phyloP scores from a whole-genome alignment of 129 eudicot species.

The Scalesia atractyloides region DNA sequence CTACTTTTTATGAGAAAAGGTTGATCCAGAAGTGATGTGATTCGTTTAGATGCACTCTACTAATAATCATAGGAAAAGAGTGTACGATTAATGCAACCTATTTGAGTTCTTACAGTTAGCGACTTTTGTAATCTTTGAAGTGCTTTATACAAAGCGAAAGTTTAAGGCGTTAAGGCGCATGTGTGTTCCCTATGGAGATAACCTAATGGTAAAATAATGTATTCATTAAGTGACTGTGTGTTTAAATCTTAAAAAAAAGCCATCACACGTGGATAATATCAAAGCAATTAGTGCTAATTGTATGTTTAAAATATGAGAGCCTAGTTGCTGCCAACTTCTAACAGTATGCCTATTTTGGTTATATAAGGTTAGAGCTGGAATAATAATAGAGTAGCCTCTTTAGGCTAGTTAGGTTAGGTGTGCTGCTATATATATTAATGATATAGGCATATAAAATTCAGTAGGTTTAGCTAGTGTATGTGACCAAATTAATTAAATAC shows the following conservation, averaged over 20 bases:
- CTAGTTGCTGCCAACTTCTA: constrained; percentile 32
- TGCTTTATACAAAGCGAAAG: constrained; percentile 16
- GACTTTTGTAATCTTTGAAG: background rate
- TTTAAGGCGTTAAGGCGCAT: background rate
- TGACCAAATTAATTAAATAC: background rate
- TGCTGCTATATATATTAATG: constrained; percentile 23
- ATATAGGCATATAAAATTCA: constrained; percentile 13
- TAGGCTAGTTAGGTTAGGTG: constrained; percentile 16
- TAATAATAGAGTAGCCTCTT: constrained; percentile 26
- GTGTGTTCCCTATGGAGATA: too few species aligned
- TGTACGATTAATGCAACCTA: too few species aligned
- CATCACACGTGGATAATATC: constrained; percentile 32
- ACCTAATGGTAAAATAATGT: too few species aligned
- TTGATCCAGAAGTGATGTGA: too few species aligned
- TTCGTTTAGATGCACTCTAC: too few species aligned
- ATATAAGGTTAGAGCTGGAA: constrained; percentile 43
- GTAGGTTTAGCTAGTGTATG: constrained; percentile 28
- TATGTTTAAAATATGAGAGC: constrained; percentile 28
- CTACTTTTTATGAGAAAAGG: too few species aligned
- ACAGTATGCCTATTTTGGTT: constrained; percentile 45
- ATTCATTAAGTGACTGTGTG: too few species aligned
- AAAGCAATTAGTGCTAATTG: background rate
- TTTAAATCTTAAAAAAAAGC: background rate
- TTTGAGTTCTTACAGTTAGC: too few species aligned
- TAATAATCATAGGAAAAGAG: too few species aligned